Evolutionary conservation across 306 rosid species (phyloP), one percentile per base, ranked within the genome.

Genomic region (Rosa lucieae): DNA sequence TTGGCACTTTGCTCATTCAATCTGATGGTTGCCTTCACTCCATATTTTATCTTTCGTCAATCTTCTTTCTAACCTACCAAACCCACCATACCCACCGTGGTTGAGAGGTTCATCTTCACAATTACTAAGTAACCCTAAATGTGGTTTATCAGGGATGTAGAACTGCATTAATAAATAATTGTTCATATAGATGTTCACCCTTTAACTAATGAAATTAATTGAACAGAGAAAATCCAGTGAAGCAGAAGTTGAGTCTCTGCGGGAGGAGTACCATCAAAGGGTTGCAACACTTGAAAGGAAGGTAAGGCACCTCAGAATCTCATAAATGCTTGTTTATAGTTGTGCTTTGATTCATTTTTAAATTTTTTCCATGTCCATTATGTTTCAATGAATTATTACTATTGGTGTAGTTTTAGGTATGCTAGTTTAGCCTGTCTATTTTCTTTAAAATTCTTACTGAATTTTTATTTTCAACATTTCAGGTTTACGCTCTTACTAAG

Each of bases 231-330:
- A 96, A 86, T 90, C 98, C 78, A 93, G 83, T 86, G 98, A 96
- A 72, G 97, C 93, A 40, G 99, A 96, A 90, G 80, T 96, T 39
- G 98, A 96, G 82, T 87, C 96, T 81, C 86, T 93, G 88, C 92
- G 99, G 61, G 99, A 96, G 94, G 99, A 93, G 83, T 93, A 93
- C 88, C 99, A 96, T 82, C 97, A 96, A 72, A 93, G 96, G 87
- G 96, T 92, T 84, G 79, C 98, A 84, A 87, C 86, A 73, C 81
- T 96, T 43, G 99, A 96, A 86, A 88, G 98, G 85, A 96, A 92
- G 99, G 99, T 93, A 82, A 35, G 58, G 75, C 48, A 2, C 75
- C 75, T 77, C 47, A 14, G 72, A 58, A 48, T 69, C 75, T 73
- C 43, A 21, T 70, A 63, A 44, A 49, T 35, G 56, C n/a, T 55